Evolutionary conservation across 2,329 filamentous ascomycete species (phyloP).

Genomic region (Pyrenochaeta sp.): DNA sequence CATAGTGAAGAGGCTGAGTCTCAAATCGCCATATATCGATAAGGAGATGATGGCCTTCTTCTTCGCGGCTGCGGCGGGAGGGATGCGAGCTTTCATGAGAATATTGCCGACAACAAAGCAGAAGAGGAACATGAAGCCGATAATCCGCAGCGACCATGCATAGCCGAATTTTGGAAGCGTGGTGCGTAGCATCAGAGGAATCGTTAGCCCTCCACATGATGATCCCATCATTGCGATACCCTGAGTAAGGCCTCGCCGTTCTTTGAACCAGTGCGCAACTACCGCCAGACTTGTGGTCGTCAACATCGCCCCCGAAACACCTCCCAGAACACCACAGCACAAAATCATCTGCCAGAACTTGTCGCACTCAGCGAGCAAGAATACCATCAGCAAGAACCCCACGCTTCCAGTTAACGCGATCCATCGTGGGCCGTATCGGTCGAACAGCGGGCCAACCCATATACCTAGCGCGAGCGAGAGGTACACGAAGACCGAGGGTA

Average conservation of each 20-base stretch:
- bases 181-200: constrained; percentile 46
- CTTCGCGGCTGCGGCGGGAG: constrained; percentile 37
- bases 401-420: constrained; percentile 42
- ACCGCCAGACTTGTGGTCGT: constrained; percentile 47
- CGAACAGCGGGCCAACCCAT: constrained; percentile 80
- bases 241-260: constrained; percentile 47
- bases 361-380: constrained; percentile 43
- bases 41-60: constrained; percentile 48
- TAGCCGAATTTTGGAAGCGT: constrained; percentile 49
- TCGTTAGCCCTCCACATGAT: constrained; percentile 45
- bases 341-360: constrained; percentile 56
- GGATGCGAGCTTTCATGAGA: constrained; percentile 47
- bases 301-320: constrained; percentile 50
- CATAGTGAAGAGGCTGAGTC: constrained; percentile 48
- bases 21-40: constrained; percentile 42
- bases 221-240: constrained; percentile 52
- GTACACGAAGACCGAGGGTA: constrained; percentile 87
- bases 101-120: constrained; percentile 46
- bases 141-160: constrained; percentile 49
- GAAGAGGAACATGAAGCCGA: constrained; percentile 48
- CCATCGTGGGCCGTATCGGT: constrained; percentile 48
- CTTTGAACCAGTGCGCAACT: constrained; percentile 52
- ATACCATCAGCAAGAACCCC: constrained; percentile 40
- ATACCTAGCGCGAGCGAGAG: constrained; percentile 83
- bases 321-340: constrained; percentile 51